A percentile compares a stretch with the other conserved stretches of the same genome.
Evolutionary conservation across 2,329 filamentous ascomycete genomes (phyloP).

Genomic region (Aureobasidium melanogenum): DNA sequence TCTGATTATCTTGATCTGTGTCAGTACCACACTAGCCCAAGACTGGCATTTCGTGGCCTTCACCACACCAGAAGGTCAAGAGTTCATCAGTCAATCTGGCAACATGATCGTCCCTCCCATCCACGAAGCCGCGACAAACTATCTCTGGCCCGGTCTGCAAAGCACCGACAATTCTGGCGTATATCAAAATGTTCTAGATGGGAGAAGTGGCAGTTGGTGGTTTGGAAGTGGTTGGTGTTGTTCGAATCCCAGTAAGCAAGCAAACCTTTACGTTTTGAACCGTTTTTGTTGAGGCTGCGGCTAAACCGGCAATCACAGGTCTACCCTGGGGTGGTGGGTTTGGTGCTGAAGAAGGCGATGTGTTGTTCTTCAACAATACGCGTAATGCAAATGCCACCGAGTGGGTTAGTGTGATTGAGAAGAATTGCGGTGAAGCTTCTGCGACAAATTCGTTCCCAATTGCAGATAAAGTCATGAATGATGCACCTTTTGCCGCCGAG

Average conservation of each 20-base stretch:
- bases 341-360: background rate
- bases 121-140: background rate
- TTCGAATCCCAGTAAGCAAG: background rate
- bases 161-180: background rate
- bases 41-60: conserved; percentile 2
- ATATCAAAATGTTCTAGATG: background rate
- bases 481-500: background rate
- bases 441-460: background rate
- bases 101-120: background rate
- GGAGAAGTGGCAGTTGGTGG: background rate
- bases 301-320: background rate
- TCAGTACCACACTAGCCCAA: background rate
- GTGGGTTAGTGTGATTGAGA: background rate
- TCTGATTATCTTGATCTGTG: background rate
- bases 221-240: background rate
- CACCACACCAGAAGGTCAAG: background rate
- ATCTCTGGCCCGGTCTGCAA: background rate
- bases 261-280: fast-evolving
- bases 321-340: background rate
- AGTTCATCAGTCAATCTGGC: background rate
- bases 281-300: background rate
- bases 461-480: background rate
- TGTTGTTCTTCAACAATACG: background rate
- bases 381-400: background rate
- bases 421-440: background rate